Evolutionary conservation across 2,329 filamentous ascomycete genomes (phyloP), one percentile per base, ranked within the genome.

Genomic region (Lomentospora prolificans): DNA sequence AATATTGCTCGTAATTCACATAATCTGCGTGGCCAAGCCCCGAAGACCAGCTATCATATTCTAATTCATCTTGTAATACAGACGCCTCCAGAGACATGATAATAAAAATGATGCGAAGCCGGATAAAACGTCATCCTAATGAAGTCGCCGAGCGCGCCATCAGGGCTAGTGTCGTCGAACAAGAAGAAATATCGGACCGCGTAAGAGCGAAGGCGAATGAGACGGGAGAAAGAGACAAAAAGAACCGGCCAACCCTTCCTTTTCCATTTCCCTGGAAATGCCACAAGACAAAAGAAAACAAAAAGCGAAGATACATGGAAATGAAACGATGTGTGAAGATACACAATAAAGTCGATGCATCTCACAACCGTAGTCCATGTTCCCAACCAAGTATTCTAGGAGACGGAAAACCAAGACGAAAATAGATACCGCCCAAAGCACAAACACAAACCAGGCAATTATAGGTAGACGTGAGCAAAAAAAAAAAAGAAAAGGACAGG

Each of bases 361-460:
- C 41, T 22, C 17, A 46, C 41, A 46, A 17, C 19, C 10, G 41
- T 19, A 39, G 17, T 39, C 33, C 14, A 12, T 25, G 41, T 24
- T 46, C 12, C 41, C 41, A 24, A 24, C 19, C 41, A 22, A 46
- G 19, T 10, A 22, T 22, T 46, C 41, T 46, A 46, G 41, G 41
- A 46, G 19, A 44, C 12, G 17, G 19, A 19, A 4, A 19, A 46
- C 19, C n/a, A 46, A n/a, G 17, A 12, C 12, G 63, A 65, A 64
- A 63, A 64, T 60, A 59, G 58, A n/a, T n/a, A n/a, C n/a, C n/a
- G n/a, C n/a, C n/a, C n/a, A 60, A 61, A 61, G 60, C 61, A 58
- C 57, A 58, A 60, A 59, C 52, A 30, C 53, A 59, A 58, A 55
- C n/a, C n/a, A n/a, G n/a, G n/a, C n/a, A 33, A 33, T 33, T 6